A percentile compares a stretch with the other conserved stretches of the same genome.
phyloP scores from a whole-genome alignment of 371 early-diverging fungal species.

The Mucor lusitanicus region DNA sequence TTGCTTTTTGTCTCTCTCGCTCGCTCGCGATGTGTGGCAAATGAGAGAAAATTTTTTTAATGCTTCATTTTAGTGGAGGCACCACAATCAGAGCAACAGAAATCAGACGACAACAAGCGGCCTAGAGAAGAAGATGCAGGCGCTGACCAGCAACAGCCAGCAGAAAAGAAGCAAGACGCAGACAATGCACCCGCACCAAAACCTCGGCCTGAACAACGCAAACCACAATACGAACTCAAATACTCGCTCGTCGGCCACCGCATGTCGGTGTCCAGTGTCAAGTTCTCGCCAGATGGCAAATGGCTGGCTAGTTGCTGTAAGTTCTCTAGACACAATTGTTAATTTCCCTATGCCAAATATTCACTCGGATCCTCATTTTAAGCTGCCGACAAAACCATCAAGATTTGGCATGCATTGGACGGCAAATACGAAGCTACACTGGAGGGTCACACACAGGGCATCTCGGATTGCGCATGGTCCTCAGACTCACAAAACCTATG shows the following conservation, averaged over 20 bases:
- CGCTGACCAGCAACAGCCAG: constrained; percentile 2
- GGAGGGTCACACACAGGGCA: constrained; percentile 91
- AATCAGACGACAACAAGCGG: constrained; percentile 14
- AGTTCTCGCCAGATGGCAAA: constrained; percentile 97
- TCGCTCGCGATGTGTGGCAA: too few species aligned
- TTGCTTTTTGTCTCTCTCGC: too few species aligned
- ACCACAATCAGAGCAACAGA: not conserved
- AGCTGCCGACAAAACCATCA: constrained; percentile 91
- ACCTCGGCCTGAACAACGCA: constrained; percentile 42
- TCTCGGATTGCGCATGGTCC: constrained; percentile 98
- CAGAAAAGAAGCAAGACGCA: constrained; percentile 16
- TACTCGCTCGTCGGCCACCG: constrained; percentile 93
- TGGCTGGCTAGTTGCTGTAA: constrained; percentile 94
- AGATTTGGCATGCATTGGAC: constrained; percentile 90
- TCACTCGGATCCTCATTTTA: not conserved
- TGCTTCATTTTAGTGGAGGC: constrained; percentile 3
- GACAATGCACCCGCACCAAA: constrained; percentile 3
- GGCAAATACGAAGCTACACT: constrained; percentile 86
- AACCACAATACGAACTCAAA: constrained; percentile 87
- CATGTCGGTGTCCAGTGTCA: constrained; percentile 93
- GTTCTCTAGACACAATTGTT: constrained; percentile 5
- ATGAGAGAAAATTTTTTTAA: constrained; percentile 6
- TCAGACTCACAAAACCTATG: constrained; percentile 86
- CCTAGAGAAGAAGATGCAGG: constrained; percentile 15
- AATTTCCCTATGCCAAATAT: not conserved